These are phyloP conservation scores for Nakazawaea laoshanensis DNA, from an alignment of 805 yeast species.

Conservation along the genomic window DNA sequence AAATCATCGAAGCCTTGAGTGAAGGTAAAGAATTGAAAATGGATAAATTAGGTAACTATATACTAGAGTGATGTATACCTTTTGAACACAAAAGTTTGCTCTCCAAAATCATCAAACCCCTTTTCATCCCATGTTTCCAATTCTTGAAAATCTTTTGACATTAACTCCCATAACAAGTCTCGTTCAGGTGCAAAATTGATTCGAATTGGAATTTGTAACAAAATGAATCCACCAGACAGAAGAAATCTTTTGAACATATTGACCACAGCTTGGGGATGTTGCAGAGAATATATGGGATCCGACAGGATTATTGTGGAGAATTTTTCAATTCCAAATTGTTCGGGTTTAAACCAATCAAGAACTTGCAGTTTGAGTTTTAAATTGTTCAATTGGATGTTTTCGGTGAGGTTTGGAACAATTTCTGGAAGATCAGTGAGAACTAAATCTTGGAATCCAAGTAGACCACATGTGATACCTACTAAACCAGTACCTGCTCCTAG, in stretches of 20 bases:
- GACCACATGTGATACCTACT: slow-evolving; percentile 64
- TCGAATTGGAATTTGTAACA: slow-evolving; percentile 74
- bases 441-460: slow-evolving; percentile 37
- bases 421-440: slow-evolving; percentile 72
- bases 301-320: slow-evolving; percentile 65
- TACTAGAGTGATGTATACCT: slow-evolving; percentile 28
- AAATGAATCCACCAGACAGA: slow-evolving; percentile 32
- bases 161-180: slow-evolving; percentile 44
- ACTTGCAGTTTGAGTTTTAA: slow-evolving; percentile 24
- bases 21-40: slow-evolving; percentile 60
- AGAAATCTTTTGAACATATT: slow-evolving; percentile 47
- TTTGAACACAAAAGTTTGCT: slow-evolving; percentile 48
- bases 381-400: slow-evolving; percentile 50
- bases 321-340: slow-evolving; percentile 21
- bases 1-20: slow-evolving; percentile 63
- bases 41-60: slow-evolving; percentile 80
- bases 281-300: slow-evolving; percentile 82
- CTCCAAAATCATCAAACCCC: slow-evolving; percentile 86
- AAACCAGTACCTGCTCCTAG: slow-evolving; percentile 96
- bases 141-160: slow-evolving; percentile 26
- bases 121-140: slow-evolving; percentile 34
- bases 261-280: slow-evolving; percentile 71
- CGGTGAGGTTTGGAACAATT: slow-evolving; percentile 58
- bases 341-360: slow-evolving; percentile 74
- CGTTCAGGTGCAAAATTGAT: slow-evolving; percentile 60